Evolutionary conservation across 2,329 filamentous ascomycete genomes (phyloP).

Genomic region (Leptoxyphium fumago): DNA sequence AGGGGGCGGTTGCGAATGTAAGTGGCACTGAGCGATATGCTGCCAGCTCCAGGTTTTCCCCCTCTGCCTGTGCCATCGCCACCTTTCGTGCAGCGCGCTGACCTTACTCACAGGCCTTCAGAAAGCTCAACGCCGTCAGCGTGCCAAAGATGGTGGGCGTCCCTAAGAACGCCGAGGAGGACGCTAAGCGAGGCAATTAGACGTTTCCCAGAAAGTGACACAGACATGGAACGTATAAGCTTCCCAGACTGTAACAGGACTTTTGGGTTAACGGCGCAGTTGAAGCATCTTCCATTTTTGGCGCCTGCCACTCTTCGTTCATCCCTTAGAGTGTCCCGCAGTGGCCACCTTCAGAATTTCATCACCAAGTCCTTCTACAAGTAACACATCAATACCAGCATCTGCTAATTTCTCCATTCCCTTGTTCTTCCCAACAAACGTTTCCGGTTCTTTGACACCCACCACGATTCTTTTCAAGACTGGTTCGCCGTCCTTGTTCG

Average conservation of each 20-base stretch:
- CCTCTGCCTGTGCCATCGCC: not conserved
- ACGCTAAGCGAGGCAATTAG: conserved; percentile 33
- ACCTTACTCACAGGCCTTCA: conserved; percentile 30
- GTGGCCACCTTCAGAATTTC: conserved; percentile 73
- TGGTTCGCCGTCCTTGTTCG: conserved; percentile 29
- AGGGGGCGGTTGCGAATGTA: conserved; percentile 36
- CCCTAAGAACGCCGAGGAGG: conserved; percentile 39
- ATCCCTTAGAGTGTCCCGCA: conserved; percentile 48
- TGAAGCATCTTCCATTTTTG: not conserved
- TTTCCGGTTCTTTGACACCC: conserved; percentile 78
- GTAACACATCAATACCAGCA: conserved; percentile 58
- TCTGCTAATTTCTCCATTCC: conserved; percentile 55
- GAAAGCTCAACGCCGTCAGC: conserved; percentile 36
- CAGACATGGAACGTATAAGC: not conserved
- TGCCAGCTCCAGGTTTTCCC: no score
- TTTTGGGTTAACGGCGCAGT: no score
- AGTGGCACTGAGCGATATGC: conserved; percentile 21
- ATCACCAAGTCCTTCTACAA: conserved; percentile 60
- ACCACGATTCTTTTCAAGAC: conserved; percentile 69
- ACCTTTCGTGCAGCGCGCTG: not conserved
- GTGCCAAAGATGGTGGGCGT: conserved; percentile 38
- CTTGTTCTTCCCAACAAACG: conserved; percentile 71
- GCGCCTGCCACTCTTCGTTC: not conserved
- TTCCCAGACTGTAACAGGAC: not conserved
- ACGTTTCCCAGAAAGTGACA: not conserved